Evolutionary conservation across 2,329 filamentous ascomycete genomes (phyloP).

Genomic region (Hawksworthiomyces lignivorus): DNA sequence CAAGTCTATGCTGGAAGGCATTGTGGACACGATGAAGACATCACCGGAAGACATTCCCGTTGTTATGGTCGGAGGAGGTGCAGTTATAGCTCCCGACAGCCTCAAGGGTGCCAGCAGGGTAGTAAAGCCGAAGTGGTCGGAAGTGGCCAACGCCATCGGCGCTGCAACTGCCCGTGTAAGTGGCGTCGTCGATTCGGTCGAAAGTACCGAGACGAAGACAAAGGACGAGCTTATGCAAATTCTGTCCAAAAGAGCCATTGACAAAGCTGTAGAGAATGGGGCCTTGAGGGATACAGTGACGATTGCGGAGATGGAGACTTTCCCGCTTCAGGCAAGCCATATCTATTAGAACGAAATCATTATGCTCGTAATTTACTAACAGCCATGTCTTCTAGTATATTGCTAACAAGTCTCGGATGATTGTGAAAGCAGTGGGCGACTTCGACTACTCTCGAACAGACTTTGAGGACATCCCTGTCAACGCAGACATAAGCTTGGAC

Average conservation of each 20-base stretch:
- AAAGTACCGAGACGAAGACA: constrained; percentile 44
- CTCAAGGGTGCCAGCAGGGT: constrained; percentile 49
- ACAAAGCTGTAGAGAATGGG: constrained; percentile 37
- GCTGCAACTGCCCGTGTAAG: constrained; percentile 55
- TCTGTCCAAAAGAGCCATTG: too few relatives aligned
- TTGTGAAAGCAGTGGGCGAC: constrained; percentile 52
- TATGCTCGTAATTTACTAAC: too few relatives aligned
- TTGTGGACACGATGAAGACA: constrained; percentile 56
- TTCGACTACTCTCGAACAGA: constrained; percentile 36
- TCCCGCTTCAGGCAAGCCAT: constrained; percentile 41
- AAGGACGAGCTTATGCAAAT: too few relatives aligned
- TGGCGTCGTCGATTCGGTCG: constrained; percentile 42
- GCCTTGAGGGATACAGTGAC: constrained; percentile 35
- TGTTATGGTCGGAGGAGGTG: constrained; percentile 56
- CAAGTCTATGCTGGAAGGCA: constrained; percentile 33
- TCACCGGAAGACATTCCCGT: constrained; percentile 52
- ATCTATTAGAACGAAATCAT: too few relatives aligned
- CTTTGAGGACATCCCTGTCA: neutral
- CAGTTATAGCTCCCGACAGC: constrained; percentile 48
- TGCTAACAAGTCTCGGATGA: constrained; percentile 45
- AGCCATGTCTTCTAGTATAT: constrained; percentile 34
- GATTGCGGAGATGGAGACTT: constrained; percentile 43
- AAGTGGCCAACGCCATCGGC: constrained; percentile 58
- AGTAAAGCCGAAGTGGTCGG: constrained; percentile 47
- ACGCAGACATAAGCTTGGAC: too few relatives aligned